Conservation (phyloP, 192 early-diverging fungal genomes). For the Lobosporangium transversale region DNA sequence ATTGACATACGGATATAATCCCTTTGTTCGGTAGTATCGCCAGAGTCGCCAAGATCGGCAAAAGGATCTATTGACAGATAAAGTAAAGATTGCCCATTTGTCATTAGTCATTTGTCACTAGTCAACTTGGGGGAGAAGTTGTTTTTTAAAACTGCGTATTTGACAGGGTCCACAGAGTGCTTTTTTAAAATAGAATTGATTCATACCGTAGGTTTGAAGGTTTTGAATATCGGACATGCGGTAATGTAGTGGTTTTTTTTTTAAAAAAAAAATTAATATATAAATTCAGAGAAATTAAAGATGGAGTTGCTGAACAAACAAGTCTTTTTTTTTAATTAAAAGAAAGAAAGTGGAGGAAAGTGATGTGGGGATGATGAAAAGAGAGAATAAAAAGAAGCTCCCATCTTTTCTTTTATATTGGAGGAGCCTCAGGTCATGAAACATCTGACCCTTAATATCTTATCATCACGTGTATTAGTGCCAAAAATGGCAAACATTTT, state of each 20-base stretch:
- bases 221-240: conserved; percentile 64
- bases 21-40: conserved; percentile 53
- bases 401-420: not conserved
- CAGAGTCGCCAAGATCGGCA: conserved; percentile 57
- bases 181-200: too few relatives aligned
- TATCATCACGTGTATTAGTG: too few relatives aligned
- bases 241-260: conserved; percentile 40
- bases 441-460: not conserved
- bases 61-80: conserved; percentile 53
- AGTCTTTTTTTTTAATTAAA: too few relatives aligned
- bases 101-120: too few relatives aligned
- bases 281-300: conserved; percentile 12
- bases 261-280: too few relatives aligned
- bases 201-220: conserved; percentile 55
- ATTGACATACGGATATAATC: conserved; percentile 58
- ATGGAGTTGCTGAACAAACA: conserved; percentile 1
- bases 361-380: not conserved
- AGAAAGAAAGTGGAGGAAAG: not conserved
- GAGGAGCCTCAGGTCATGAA: not conserved
- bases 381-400: not conserved
- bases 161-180: too few relatives aligned
- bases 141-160: too few relatives aligned
- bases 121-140: too few relatives aligned
- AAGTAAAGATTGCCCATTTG: not conserved
- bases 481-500: too few relatives aligned